Conservation (phyloP, 2,329 filamentous ascomycete species). For the Magnaporthiopsis incrustans region DNA sequence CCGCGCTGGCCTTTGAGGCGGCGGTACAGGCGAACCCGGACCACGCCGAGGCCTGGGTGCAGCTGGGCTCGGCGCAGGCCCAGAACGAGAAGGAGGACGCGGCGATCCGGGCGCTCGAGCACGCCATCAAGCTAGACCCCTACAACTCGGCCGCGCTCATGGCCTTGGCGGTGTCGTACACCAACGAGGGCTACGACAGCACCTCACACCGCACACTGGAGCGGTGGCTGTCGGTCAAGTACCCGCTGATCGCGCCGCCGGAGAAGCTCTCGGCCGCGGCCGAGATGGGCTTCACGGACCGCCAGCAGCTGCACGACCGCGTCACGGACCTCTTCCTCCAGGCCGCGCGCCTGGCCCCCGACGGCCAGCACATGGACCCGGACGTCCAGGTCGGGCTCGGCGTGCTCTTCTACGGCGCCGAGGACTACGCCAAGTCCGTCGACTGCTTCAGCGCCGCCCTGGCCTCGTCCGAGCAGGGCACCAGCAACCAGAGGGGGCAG, state of each 20-base stretch:
- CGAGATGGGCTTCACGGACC: constrained; percentile 93
- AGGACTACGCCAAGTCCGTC: constrained; percentile 97
- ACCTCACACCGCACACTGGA: constrained; percentile 94
- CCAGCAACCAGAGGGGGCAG: constrained; percentile 76
- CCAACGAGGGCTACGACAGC: constrained; percentile 96
- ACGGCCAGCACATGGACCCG: constrained; percentile 93
- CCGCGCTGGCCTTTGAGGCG: constrained; percentile 90
- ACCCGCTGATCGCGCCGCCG: constrained; percentile 71
- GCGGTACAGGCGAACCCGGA: constrained; percentile 83
- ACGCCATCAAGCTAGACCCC: constrained; percentile 80
- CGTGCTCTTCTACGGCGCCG: constrained; percentile 93
- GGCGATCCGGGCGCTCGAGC: constrained; percentile 87
- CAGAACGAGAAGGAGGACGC: constrained; percentile 98
- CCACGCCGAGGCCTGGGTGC: constrained; percentile 89
- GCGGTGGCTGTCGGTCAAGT: constrained; percentile 93
- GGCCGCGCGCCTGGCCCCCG: constrained; percentile 84
- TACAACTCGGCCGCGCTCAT: constrained; percentile 85
- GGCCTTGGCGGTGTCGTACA: constrained; percentile 94
- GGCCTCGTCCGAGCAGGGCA: constrained; percentile 74
- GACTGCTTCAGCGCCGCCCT: constrained; percentile 95
- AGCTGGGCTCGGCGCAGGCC: constrained; percentile 84
- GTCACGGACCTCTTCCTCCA: constrained; percentile 87
- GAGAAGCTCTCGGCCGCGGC: constrained; percentile 63
- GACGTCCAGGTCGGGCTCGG: constrained; percentile 96
- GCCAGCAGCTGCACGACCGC: constrained; percentile 79